Conservation (phyloP, 31 red algal genomes). For the Endocladia muricata region DNA sequence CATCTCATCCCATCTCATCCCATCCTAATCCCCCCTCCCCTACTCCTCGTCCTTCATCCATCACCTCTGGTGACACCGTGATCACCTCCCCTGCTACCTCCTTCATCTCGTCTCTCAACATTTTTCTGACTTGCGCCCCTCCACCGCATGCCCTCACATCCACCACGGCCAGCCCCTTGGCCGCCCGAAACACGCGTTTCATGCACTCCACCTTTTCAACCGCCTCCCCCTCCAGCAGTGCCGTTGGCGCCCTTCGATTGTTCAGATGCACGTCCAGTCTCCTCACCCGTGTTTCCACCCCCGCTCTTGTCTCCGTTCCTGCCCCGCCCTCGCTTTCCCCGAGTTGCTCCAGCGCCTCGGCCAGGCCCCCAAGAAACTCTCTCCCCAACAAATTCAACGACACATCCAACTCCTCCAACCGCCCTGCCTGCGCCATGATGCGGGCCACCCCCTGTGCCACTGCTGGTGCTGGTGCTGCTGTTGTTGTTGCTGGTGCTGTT, state of each 20-base stretch:
- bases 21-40: no score
- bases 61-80: constrained; percentile 37
- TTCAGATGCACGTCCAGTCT: constrained; percentile 39
- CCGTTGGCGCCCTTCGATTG: constrained; percentile 44
- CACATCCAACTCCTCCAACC: constrained; percentile 26
- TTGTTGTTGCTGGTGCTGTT: no score
- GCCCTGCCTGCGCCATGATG: neutral
- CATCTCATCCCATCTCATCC: no score
- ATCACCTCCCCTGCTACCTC: constrained; percentile 1
- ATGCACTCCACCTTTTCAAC: neutral
- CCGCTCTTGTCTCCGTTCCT: neutral
- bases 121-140: neutral
- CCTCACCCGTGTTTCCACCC: constrained; percentile 1
- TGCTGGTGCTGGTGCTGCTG: no score
- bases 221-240: constrained; percentile 22
- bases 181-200: constrained; percentile 2
- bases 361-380: constrained; percentile 22
- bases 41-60: no score
- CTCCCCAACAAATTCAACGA: constrained; percentile 45
- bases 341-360: neutral
- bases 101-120: neutral
- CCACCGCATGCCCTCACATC: constrained; percentile 64
- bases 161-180: constrained; percentile 19
- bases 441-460: constrained; percentile 11
- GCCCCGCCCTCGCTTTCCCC: neutral